Conservation (phyloP, 176 grass and related monocot genomes). For the Eremochloa ophiuroides region DNA sequence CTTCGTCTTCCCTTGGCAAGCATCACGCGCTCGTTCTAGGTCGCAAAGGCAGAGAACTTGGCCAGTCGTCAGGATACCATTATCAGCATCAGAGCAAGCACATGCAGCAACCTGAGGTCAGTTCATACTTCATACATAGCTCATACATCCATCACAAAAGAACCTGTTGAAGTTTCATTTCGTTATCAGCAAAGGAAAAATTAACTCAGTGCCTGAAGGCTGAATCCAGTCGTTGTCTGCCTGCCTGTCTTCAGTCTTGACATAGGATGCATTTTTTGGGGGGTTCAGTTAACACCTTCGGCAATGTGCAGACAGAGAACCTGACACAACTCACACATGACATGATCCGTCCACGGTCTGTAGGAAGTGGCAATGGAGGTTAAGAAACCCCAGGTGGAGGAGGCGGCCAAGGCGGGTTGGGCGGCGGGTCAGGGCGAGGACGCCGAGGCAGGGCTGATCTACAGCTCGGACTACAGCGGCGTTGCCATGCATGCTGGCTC, state of each 20-base stretch:
- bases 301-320: neutral
- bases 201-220: too few relatives aligned
- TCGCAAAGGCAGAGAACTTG: slow-evolving; percentile 37
- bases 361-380: slow-evolving; percentile 1
- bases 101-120: slow-evolving; percentile 26
- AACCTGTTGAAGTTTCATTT: neutral
- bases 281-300: neutral
- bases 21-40: slow-evolving; percentile 17
- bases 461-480: slow-evolving; percentile 35
- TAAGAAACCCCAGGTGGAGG: neutral
- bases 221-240: neutral
- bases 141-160: neutral
- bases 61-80: neutral
- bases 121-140: neutral
- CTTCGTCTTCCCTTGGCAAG: neutral
- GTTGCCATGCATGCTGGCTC: slow-evolving; percentile 37
- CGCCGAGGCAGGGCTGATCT: slow-evolving; percentile 18
- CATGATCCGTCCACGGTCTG: neutral
- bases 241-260: neutral
- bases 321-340: neutral
- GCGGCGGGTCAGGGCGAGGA: neutral
- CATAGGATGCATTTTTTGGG: neutral
- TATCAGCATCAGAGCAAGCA: slow-evolving; percentile 1
- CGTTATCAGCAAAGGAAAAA: neutral
- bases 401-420: neutral